Percentiles rank a stretch among this genome's conserved stretches.
Conservation (phyloP, 1,139 yeast genomes). For the Yamadazyma atlantica region DNA sequence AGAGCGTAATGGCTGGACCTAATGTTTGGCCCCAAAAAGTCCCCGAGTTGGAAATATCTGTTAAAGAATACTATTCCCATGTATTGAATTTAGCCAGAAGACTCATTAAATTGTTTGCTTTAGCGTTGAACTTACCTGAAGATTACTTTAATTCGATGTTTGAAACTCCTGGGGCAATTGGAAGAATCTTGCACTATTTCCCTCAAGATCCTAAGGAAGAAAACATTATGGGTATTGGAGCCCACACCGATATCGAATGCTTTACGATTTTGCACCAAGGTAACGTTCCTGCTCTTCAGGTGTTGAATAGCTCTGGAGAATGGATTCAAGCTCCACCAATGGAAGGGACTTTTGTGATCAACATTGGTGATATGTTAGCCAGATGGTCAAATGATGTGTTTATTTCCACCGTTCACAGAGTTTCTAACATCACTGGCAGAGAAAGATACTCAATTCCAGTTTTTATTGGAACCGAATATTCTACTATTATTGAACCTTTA, state of each 20-base stretch:
- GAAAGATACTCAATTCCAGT: constrained; percentile 17
- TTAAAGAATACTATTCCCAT: constrained; percentile 11
- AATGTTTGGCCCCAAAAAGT: constrained; percentile 14
- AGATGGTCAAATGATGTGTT: constrained; percentile 18
- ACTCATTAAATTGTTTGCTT: constrained; percentile 14
- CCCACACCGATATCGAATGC: constrained; percentile 18
- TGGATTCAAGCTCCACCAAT: constrained; percentile 17
- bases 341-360: constrained; percentile 14
- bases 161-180: constrained; percentile 17
- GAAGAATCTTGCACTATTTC: constrained; percentile 16
- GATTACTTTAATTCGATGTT: constrained; percentile 13
- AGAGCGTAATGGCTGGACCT: constrained; percentile 15
- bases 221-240: constrained; percentile 16
- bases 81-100: constrained; percentile 13
- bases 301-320: constrained; percentile 14
- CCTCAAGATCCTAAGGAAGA: constrained; percentile 13
- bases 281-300: constrained; percentile 15
- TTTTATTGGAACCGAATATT: constrained; percentile 15
- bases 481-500: constrained; percentile 16
- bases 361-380: constrained; percentile 18
- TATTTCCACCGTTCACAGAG: constrained; percentile 17
- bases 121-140: constrained; percentile 15
- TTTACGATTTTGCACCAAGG: constrained; percentile 17
- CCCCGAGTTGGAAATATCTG: constrained; percentile 11
- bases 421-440: constrained; percentile 13